Base-by-base conservation (phyloP, 1,139 yeast species). In the Sugiyamaella castrensis region DNA sequence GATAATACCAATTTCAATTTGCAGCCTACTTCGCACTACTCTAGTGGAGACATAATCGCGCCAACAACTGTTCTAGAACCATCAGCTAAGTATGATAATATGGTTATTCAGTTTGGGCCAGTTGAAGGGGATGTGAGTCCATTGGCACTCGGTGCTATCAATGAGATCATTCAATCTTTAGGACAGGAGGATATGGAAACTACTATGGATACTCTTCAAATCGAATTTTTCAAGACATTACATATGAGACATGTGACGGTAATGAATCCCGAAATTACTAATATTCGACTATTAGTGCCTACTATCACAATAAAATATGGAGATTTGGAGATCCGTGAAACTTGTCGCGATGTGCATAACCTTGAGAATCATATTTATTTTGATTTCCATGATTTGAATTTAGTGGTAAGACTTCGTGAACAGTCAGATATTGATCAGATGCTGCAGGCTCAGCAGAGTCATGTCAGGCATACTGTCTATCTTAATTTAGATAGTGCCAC, bases 131-230 rank as follows among this genome's bases (percentile, higher is more conserved):
- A 69, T 37, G 61, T 71, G 9, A 68, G 71, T n/a, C 70, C 69
- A 1, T 49, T 40, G 11, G 60, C 64, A 1, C 29, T 63, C 16
- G 55, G 53, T 19, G 64, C 62, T 2, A 37, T 58, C 9, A 48
- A 52, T 13, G 62, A 60, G 2, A 43, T 66, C 8, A 38, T 59
- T 8, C 61, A 57, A 12, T 52, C 58, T 4, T 27, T 57, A 8
- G 59, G 57, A 5, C 50, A 53, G 29, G 44, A 68, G 4, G 40
- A 35, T 36, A 60, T 81, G 40, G 72, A 73, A 26, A 71, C 75
- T 7, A 68, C 80, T 1, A 70, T 89, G 64, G 96, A 91, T 62
- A 63, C 66, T 15, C 67, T 88, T 16, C 95, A 89, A 52, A 67
- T 79, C 26, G 76, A 79, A n/a, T 78, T 84, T 2, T 72, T 87